Evolutionary conservation across 1,284 basidiomycete genomes (phyloP), one percentile per base, ranked within the genome.

Genomic region (Ganoderma boninense): DNA sequence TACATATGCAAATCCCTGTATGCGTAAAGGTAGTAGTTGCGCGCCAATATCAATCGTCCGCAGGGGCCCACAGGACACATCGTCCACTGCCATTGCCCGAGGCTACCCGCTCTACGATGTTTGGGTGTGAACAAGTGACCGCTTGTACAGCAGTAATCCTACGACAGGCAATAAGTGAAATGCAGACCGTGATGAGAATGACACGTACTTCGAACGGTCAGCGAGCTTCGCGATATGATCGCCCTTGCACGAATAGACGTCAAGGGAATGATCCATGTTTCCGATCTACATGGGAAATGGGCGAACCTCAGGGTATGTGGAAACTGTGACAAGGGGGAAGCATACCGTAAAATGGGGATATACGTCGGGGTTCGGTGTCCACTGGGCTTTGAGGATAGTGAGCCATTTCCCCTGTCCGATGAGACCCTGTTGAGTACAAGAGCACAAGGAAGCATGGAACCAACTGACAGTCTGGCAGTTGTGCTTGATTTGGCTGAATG

Each of bases 111-210:
- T 93, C 92, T 4, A 92, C 84, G 29, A 93, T 82, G 69, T 79
- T 90, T 0, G 94, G 93, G 79, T 95, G 94, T n/a, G 92, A 93
- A 75, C 90, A 92, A 11, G 93, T 93, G n/a, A 95, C 93, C 26
- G 93, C 93, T 81, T 95, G 94, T 2, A 91, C 90, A 0, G 93
- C 93, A 29, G 91, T 87, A 68, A 95, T 90, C 73, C 92, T 94
- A 70, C 2, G 23, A 29, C 16, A 23, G 7, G 62, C 46, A 10
- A 54, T 49, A 5, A 73, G 10, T 23, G 16, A 20, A 7, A 66
- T 64, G 29, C 64, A 62, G 70, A 52, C 73, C 62, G 32, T 63
- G 23, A 42, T 49, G 11, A 64, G 43, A 14, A 62, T 11, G 13
- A 18, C 5, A 78, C 85, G 64, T 79, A 92, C 92, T 84, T 83